These are phyloP conservation scores for Drechslerella coelobrocha DNA, from an alignment of 2,329 filamentous ascomycete genomes.

Conservation along the genomic window DNA sequence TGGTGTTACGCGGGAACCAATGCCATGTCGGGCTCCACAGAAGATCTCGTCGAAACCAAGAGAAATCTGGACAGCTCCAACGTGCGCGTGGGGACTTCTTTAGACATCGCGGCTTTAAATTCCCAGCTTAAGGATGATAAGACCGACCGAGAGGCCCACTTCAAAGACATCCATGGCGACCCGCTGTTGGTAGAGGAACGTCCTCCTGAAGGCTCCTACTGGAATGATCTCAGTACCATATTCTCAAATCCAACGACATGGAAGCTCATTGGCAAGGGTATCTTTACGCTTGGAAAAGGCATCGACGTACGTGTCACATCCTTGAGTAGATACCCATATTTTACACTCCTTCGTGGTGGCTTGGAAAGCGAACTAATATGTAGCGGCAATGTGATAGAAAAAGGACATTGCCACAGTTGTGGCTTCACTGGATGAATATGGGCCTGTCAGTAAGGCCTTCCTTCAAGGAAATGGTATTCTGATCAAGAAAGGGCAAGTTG, in stretches of 20 bases:
- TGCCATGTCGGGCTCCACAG: constrained; percentile 12
- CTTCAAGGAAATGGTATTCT: constrained; percentile 28
- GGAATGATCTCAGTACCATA: constrained; percentile 28
- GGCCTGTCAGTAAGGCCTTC: constrained; percentile 34
- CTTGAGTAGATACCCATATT: background rate
- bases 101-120: constrained; percentile 33
- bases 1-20: background rate
- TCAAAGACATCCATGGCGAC: constrained; percentile 39
- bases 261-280: constrained; percentile 25
- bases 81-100: background rate
- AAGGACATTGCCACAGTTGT: constrained; percentile 27
- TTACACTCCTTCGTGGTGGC: too few relatives aligned
- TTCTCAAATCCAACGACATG: constrained; percentile 24
- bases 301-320: constrained; percentile 12
- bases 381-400: too few relatives aligned
- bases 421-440: constrained; percentile 37
- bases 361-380: too few relatives aligned
- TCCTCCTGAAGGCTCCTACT: constrained; percentile 19
- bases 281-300: constrained; percentile 25
- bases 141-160: constrained; percentile 27
- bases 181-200: constrained; percentile 38
- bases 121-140: constrained; percentile 12
- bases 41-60: constrained; percentile 1
- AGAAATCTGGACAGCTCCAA: constrained; percentile 11
- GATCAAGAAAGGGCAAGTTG: constrained; percentile 33